A percentile compares a stretch with the other conserved stretches of the same genome.
These are phyloP conservation scores for Sonneratia caseolaris DNA, from an alignment of 345 rosid genomes.

Conservation along the genomic window DNA sequence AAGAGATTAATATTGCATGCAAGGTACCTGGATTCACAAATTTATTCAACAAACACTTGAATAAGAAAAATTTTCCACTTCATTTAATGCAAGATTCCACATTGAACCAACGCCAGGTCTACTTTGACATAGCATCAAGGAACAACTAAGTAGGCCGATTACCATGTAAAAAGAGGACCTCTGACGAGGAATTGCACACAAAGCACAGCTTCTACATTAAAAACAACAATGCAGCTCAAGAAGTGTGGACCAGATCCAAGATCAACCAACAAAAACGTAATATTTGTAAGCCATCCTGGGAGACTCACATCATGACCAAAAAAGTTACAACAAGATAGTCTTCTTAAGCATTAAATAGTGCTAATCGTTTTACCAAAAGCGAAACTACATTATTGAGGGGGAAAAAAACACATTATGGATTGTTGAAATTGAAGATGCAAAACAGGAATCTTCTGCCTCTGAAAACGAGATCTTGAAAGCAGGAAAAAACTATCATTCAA, in stretches of 20 bases:
- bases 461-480: neutral
- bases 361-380: too few species aligned
- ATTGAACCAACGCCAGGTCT: neutral
- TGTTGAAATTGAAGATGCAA: neutral
- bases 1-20: neutral
- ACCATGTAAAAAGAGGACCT: too few species aligned
- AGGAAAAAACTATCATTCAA: neutral
- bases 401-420: too few species aligned
- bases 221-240: too few species aligned
- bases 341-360: neutral
- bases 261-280: too few species aligned
- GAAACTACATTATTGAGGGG: neutral
- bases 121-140: neutral
- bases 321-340: too few species aligned
- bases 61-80: neutral
- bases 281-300: neutral
- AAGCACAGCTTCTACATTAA: too few species aligned
- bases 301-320: too few species aligned
- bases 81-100: neutral
- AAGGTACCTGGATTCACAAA: neutral
- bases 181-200: too few species aligned
- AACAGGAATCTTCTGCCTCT: neutral
- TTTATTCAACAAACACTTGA: too few species aligned
- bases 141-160: neutral
- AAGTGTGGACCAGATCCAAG: too few species aligned